These are phyloP conservation scores for Licmophora abbreviata DNA, from an alignment of 108 stramenopile genomes.

Conservation along the genomic window DNA sequence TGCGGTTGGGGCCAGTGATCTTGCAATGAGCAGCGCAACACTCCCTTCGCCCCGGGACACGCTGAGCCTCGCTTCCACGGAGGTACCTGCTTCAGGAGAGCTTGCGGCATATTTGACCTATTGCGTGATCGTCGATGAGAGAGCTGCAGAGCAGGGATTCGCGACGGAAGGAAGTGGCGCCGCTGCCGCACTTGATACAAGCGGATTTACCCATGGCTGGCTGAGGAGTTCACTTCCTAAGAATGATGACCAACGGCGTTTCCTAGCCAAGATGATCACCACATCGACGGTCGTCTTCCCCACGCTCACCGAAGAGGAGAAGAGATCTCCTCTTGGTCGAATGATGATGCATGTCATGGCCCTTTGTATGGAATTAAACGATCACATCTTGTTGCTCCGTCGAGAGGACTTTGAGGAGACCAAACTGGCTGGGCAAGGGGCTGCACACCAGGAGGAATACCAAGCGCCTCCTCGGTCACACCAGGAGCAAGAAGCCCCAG, in stretches of 20 bases:
- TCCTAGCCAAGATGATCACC: background rate
- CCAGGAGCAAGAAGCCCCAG: background rate
- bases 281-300: constrained; percentile 29
- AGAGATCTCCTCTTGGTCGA: constrained; percentile 28
- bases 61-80: background rate
- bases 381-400: background rate
- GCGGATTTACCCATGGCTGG: background rate
- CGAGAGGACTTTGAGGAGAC: background rate
- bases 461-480: background rate
- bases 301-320: constrained; percentile 37
- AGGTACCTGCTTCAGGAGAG: constrained; percentile 4
- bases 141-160: background rate
- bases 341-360: constrained; percentile 30
- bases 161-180: background rate
- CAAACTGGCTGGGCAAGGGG: background rate
- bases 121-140: constrained; percentile 21
- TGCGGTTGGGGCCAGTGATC: no score
- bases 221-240: background rate
- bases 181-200: background rate
- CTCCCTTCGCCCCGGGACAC: background rate
- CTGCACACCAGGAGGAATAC: background rate
- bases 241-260: background rate
- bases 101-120: constrained; percentile 37
- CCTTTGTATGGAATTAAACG: constrained; percentile 14
- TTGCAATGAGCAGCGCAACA: background rate